phyloP scores from a whole-genome alignment of 2,329 filamentous ascomycete species.

The Alternaria arborescens region DNA sequence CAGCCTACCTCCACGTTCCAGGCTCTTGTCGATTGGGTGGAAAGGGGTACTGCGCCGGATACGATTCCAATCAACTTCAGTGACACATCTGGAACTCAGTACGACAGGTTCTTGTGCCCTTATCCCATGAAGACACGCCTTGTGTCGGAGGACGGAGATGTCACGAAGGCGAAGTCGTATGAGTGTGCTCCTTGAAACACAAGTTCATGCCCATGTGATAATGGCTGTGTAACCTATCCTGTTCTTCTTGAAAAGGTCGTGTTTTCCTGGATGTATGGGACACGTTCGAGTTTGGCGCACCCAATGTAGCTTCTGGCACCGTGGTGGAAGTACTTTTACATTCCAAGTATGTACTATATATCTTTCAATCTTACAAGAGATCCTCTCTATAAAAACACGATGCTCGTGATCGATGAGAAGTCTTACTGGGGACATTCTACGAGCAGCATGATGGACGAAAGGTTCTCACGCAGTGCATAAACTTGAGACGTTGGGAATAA shows the following conservation, averaged over 20 bases:
- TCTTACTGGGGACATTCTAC: too few relatives aligned
- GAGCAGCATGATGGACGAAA: too few relatives aligned
- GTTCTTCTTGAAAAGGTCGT: not conserved
- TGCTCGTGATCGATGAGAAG: too few relatives aligned
- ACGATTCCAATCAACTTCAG: conserved; percentile 11
- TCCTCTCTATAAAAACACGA: too few relatives aligned
- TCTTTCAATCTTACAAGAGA: too few relatives aligned
- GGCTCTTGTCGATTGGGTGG: conserved; percentile 39
- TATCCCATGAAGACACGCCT: conserved; percentile 24
- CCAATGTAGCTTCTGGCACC: too few relatives aligned
- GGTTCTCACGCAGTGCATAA: too few relatives aligned
- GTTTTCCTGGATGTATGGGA: not conserved
- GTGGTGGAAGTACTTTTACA: too few relatives aligned
- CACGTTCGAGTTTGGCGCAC: too few relatives aligned
- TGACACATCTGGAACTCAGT: conserved; percentile 8
- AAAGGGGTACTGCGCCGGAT: conserved; percentile 29
- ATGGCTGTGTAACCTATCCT: not conserved
- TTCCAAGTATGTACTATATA: too few relatives aligned
- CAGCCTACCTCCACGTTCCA: conserved; percentile 46
- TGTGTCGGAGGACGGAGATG: conserved; percentile 11
- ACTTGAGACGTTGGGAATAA: not conserved
- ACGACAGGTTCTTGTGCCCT: conserved; percentile 27
- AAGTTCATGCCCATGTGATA: not conserved
- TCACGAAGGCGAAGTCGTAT: conserved; percentile 17
- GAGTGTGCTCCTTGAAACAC: conserved; percentile 5